Base-by-base conservation (phyloP, 768 basidiomycete species). In the Lactarius deliciosus region DNA sequence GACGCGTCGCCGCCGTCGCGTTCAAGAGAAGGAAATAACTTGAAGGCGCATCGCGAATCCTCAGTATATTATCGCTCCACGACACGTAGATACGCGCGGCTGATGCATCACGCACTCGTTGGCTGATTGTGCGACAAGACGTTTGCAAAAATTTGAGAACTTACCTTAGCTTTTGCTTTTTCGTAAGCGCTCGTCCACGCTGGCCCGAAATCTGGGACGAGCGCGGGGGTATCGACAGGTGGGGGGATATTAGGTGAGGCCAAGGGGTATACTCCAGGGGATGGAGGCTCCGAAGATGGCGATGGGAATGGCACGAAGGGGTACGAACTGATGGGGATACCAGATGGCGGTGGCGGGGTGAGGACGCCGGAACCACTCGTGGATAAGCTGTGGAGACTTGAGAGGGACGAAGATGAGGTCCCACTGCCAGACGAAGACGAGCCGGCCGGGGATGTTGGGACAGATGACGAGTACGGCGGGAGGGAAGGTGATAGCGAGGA, bases 211-310 rank as follows among this genome's bases (percentile, higher is more conserved):
- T 83, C 81, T 4, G 82, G 82, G 2, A 83, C 73, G 25, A 81
- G 36, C 30, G 78, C 79, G 16, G 74, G 72, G 38, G 80, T 74
- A 22, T 59, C 36, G 60, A 84, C 83, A 0, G 83, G 75, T 0
- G 89, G 89, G 5, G 89, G 89, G 30, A 77, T 75, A 25, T 76
- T 75, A 1, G 88, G 89, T 67, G 86, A 81, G 5, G 82, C 81
- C 15, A 78, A 76, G 15, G 84, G 83, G 74, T 82, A 89, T 6
- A 83, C 74, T 13, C 81, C 81, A 0, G 83, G 79, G 60, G 83
- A 74, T 9, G 89, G 80, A 0, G 76, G 69, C 60, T 85, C 81
- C 2, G 84, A 81, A 22, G 88, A 57, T 15, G 64, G 64, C 15
- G 57, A 62, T 25, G 66, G 63, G 41, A 61, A 54, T 3, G 64